phyloP scores from a whole-genome alignment of 495 filamentous ascomycete species.

The Stereocaulon alpinum region DNA sequence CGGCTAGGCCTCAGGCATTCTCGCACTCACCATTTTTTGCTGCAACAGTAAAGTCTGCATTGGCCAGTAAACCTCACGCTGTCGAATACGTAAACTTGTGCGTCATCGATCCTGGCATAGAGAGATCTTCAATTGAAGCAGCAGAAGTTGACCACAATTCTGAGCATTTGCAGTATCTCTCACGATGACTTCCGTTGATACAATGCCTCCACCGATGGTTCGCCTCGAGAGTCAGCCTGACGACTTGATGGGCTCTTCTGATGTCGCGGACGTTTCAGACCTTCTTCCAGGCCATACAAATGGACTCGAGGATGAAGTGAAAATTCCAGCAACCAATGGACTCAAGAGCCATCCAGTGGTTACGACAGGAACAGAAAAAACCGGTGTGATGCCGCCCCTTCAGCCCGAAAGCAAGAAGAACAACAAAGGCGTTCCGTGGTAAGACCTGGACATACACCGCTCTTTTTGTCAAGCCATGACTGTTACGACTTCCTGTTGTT shows the following conservation, averaged over 20 bases:
- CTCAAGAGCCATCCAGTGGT: neutral
- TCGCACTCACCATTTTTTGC: too few species aligned
- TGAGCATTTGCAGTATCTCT: neutral
- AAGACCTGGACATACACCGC: neutral
- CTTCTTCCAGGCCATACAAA: neutral
- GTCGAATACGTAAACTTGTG: too few species aligned
- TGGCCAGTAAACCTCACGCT: too few species aligned
- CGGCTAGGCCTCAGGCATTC: too few species aligned
- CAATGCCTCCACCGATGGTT: neutral
- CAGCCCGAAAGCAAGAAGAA: neutral
- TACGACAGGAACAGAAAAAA: neutral
- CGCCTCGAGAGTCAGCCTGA: conserved; percentile 6
- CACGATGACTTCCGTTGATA: neutral
- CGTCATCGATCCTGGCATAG: conserved; percentile 15
- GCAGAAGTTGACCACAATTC: conserved; percentile 14
- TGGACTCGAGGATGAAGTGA: neutral
- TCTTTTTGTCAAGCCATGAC: too few species aligned
- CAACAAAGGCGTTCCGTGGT: conserved; percentile 8
- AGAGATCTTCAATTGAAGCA: conserved; percentile 36
- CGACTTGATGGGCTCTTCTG: conserved; percentile 2
- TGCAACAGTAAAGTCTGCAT: too few species aligned
- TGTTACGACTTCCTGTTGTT: neutral
- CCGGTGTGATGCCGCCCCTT: neutral
- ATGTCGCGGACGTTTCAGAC: neutral
- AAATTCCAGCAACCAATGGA: neutral